Evolutionary conservation across 2,329 filamentous ascomycete genomes (phyloP), one percentile per base, ranked within the genome.

Genomic region (Lachnellula suecica): DNA sequence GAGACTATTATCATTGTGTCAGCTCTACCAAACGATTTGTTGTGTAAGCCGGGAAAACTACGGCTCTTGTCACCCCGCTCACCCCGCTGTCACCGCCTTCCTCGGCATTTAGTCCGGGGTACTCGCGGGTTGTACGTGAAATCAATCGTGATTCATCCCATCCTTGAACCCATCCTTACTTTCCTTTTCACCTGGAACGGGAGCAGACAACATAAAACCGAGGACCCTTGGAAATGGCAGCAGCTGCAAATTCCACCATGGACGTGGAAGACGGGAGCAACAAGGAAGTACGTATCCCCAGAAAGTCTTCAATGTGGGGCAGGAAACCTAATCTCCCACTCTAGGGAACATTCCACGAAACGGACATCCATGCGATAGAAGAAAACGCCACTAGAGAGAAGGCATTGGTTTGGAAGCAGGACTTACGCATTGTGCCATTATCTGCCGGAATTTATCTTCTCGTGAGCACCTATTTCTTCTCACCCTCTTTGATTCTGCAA

Each of bases 401-500:
- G 49, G 63, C 67, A 5, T 70, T 83, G 6, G 56, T 83, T 22
- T 71, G 77, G 68, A 83, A 81, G 60, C 83, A 87, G 61, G 85
- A 88, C 65, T 53, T 80, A 17, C 76, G 79, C 49, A 85, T 88
- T 51, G 71, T 88, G 13, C 84, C 85, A 1, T 70, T 88, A 13
- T 81, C 76, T n/a, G 80, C 82, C 6, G 71, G 68, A 47, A 85
- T 88, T 46, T 89, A 87, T 66, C 74, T 88, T 42, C 75, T 88
- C n/a, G n/a, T n/a, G n/a, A n/a, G n/a, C n/a, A n/a, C n/a, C n/a
- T n/a, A n/a, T n/a, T n/a, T n/a, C n/a, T n/a, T n/a, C n/a, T n/a
- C n/a, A n/a, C n/a, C n/a, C n/a, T n/a, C n/a, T n/a, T n/a, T n/a
- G n/a, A n/a, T n/a, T n/a, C n/a, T n/a, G n/a, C n/a, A n/a, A n/a